Percentiles rank a stretch among this genome's conserved stretches.
Evolutionary conservation across 1,284 basidiomycete genomes (phyloP).

Genomic region (Amylostereum areolatum): DNA sequence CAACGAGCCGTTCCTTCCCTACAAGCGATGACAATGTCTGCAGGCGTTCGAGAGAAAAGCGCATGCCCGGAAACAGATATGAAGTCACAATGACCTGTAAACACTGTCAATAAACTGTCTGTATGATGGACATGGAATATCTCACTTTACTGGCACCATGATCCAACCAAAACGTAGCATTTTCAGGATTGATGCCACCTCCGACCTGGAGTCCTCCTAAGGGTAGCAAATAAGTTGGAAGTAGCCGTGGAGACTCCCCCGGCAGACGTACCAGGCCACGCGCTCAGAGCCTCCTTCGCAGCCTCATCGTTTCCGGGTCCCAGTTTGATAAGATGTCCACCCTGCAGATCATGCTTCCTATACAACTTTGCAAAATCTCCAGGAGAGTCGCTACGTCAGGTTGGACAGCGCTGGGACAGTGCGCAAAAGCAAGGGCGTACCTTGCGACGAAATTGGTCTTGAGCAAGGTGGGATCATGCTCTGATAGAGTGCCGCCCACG

Average conservation of each 20-base stretch:
- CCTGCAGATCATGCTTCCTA: constrained; percentile 58
- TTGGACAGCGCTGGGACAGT: neutral
- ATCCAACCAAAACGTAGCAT: constrained; percentile 83
- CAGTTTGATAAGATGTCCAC: constrained; percentile 96
- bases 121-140: neutral
- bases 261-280: constrained; percentile 68
- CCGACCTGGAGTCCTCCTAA: constrained; percentile 85
- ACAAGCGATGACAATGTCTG: constrained; percentile 58
- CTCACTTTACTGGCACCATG: constrained; percentile 88
- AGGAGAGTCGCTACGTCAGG: constrained; percentile 64
- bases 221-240: neutral
- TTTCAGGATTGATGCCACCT: constrained; percentile 83
- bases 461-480: constrained; percentile 55
- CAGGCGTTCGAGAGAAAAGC: constrained; percentile 76
- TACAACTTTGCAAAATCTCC: constrained; percentile 83
- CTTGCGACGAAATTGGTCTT: constrained; percentile 92
- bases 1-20: constrained; percentile 85
- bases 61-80: constrained; percentile 82
- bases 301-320: constrained; percentile 87
- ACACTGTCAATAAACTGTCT: constrained; percentile 3
- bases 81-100: constrained; percentile 93
- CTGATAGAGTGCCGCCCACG: constrained; percentile 88
- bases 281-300: constrained; percentile 73
- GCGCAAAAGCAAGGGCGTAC: constrained; percentile 36
- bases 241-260: neutral